phyloP scores from a whole-genome alignment of 176 grass and related monocot genomes.

The Phoenix roebelenii region DNA sequence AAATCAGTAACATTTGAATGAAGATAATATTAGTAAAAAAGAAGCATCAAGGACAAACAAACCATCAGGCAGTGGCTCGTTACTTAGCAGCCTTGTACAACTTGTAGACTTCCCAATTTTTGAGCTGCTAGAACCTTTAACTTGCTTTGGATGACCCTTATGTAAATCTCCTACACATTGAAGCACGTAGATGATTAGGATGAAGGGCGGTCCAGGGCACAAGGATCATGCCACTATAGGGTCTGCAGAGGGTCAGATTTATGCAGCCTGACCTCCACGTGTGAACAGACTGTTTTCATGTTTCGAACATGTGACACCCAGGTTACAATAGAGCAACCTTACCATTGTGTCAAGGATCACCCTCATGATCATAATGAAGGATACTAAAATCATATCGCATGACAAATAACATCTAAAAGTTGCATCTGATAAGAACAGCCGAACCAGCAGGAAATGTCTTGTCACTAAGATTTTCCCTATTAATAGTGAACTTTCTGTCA shows the following conservation, averaged over 20 bases:
- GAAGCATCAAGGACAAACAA: not conserved
- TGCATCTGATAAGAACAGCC: not conserved
- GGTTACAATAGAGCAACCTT: too few relatives aligned
- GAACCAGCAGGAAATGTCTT: not conserved
- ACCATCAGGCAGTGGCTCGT: constrained; percentile 10
- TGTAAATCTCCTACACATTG: not conserved
- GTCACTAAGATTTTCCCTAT: too few relatives aligned
- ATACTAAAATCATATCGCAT: not conserved
- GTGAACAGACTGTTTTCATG: too few relatives aligned
- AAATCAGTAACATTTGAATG: not conserved
- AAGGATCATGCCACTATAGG: too few relatives aligned
- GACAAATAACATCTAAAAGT: not conserved
- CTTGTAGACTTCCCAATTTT: not conserved
- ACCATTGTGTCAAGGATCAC: too few relatives aligned
- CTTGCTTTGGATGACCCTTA: not conserved
- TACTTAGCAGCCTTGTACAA: not conserved
- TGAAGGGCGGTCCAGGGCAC: too few relatives aligned
- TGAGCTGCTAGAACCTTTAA: not conserved
- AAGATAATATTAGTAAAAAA: too few relatives aligned
- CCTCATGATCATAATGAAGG: too few relatives aligned
- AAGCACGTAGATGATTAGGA: too few relatives aligned
- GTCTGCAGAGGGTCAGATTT: too few relatives aligned
- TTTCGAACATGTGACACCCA: too few relatives aligned
- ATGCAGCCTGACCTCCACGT: too few relatives aligned
- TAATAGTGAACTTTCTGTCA: not conserved